Evolutionary conservation across 176 grass and related monocot species (phyloP), one percentile per base, ranked within the genome.

Genomic region (Aegilops bicornis): DNA sequence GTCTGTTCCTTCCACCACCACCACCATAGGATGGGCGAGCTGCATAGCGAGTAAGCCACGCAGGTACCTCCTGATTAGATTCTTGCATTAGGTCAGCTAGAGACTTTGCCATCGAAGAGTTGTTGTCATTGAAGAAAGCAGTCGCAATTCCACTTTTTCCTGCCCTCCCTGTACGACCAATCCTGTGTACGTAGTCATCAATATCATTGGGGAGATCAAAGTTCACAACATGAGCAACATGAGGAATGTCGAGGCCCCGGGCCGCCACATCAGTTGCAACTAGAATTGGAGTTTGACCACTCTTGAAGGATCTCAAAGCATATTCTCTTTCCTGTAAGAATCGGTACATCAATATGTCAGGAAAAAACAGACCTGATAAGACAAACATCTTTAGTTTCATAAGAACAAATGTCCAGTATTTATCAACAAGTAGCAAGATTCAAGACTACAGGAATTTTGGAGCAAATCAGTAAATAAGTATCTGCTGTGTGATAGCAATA

Each of bases 251-350:
- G 0, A 98, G 88, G 69, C 96, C 96, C 45, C 96, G 90, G 27
- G 96, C 96, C 17, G 96, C 96, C 82, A 98, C 96, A 91, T 98
- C 96, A 16, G 95, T 97, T 29, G 95, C 95, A 43, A 98, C 96
- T 47, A 98, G 79, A 86, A 98, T 98, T 29, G 93, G 93, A 86
- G 96, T 93, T 76, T 83, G 39, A 1, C 96, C 96, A 27, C 84
- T 96, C 88, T 98, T 98, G 86, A 98, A 98, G 70, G 93, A 88
- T 77, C 93, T 88, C 68, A 98, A 66, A 61, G 96, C 96, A 78
- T 85, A 84, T 79, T 98, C 96, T 86, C 96, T 91, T 88, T 98
- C 96, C 96, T 98, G 86, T 6, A 42, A 81, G 27, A 43, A 82
- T 73, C 0, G 48, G 8, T 30, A 88, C 4, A 35, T 9, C 32